Base-by-base conservation (phyloP, 768 basidiomycete species). In the Goffeauzyma gilvescens region DNA sequence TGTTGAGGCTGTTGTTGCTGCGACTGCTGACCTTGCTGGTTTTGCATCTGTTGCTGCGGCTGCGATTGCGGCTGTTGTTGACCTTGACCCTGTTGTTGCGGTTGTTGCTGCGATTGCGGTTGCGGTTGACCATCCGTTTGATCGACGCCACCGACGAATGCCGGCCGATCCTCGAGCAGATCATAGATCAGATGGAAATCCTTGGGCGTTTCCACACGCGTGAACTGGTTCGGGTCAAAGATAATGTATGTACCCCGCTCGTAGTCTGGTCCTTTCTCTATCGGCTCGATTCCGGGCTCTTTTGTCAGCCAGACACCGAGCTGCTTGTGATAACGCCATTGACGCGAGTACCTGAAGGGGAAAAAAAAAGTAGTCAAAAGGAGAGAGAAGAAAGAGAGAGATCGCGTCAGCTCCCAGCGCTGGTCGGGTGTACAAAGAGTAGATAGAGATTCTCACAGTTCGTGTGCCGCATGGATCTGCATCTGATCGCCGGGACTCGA, bases 241-340 rank as follows among this genome's bases (percentile, higher is more conserved):
- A 76, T 81, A 37, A 84, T 81, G 67, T 89, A 90, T 41, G 77
- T 74, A 21, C 87, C 86, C 51, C 79, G 75, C 64, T 93, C 83
- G 55, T 81, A 66, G 53, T 57, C 55, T 22, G 34, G 44, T 31
- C 45, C 42, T 40, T 62, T 62, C 35, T 62, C 57, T 18, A 57
- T 58, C 23, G 60, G 57, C 41, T 62, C 57, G 41, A 79, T 78
- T 17, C 79, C 79, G 27, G 73, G 76, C 64, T 90, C 85, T 57
- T 89, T 89, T 34, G 84, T 89, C 64, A 93, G 66, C 78, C 78
- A 75, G 73, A 83, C 63, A 31, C 77, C 78, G 38, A 83, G 70
- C 54, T 86, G 83, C 63, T 87, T 93, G 74, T 93, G 87, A 65
- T 80, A 93, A 47, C 89, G 72, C 87, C 89, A 96, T 63, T 86